Evolutionary conservation across 306 rosid genomes (phyloP), one percentile per base, ranked within the genome.

Genomic region (Boehmeria nivea): DNA sequence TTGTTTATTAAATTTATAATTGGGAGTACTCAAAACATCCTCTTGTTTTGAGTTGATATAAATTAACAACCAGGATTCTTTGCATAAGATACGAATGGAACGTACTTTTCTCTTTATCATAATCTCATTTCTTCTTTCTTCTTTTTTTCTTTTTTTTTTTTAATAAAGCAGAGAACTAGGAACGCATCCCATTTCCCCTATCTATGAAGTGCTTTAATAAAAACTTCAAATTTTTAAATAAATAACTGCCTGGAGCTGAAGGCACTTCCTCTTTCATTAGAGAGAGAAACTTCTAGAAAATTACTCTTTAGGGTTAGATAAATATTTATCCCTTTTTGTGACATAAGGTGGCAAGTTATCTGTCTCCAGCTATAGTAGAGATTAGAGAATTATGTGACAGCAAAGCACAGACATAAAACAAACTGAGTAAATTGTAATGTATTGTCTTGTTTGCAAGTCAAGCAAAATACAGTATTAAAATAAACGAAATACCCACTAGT

Each of bases 321-420:
- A 52, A 51, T 51, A 15, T 26, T 51, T 51, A 54, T 54, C 59
- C 25, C 9, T 53, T 12, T 28, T 27, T 15, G 56, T 51, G 37
- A 51, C 22, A 51, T 26, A 51, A 51, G 43, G 59, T 33, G 59
- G 59, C 43, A 17, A 34, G n/a, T 6, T 23, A 34, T 28, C 59
- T 54, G 43, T 57, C 36, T 26, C 64, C 53, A 59, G 43, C 64
- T 17, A 59, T 33, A 9, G 64, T 25, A 43, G 50, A 59, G 28
- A 43, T 44, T 26, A 59, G 52, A 43, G 18, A 34, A 64, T 53
- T 57, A 20, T 23, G 39, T 45, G 67, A 50, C 76, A 64, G 65
- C 54, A 53, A 59, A 59, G 57, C 69, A 70, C 46, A 64, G 24
- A 2, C 59, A 69, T 37, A 53, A 18, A 46, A 37, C 46, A 71